Evolutionary conservation across 164 flowering plant species (phyloP).

Genomic region (Cinnamomum chago): DNA sequence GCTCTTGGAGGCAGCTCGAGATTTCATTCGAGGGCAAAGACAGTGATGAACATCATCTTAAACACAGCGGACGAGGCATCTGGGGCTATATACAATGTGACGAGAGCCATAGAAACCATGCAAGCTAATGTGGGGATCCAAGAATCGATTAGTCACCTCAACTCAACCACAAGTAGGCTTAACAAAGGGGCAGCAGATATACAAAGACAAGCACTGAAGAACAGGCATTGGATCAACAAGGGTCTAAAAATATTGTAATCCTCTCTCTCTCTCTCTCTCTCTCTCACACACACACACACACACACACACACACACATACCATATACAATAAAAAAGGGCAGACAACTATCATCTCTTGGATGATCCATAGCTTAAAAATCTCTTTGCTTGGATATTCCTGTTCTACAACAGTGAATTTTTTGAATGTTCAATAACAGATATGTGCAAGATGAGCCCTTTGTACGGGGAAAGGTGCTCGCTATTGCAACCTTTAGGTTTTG

Average conservation of each 20-base stretch:
- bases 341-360: background rate
- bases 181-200: slow-evolving; percentile 53
- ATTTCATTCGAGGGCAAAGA: slow-evolving; percentile 60
- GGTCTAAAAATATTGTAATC: slow-evolving; percentile 58
- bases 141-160: slow-evolving; percentile 38
- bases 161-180: slow-evolving; percentile 46
- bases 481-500: too few species aligned
- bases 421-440: too few species aligned
- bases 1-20: slow-evolving; percentile 65
- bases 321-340: background rate
- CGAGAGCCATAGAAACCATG: slow-evolving; percentile 64
- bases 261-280: slow-evolving; percentile 9
- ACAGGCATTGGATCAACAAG: slow-evolving; percentile 46
- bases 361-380: background rate
- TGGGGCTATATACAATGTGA: slow-evolving; percentile 50
- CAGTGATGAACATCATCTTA: slow-evolving; percentile 50
- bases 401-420: background rate
- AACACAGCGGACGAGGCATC: slow-evolving; percentile 74
- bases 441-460: too few species aligned
- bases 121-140: slow-evolving; percentile 27
- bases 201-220: slow-evolving; percentile 48
- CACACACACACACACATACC: slow-evolving; percentile 13
- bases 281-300: slow-evolving; percentile 14
- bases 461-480: too few species aligned
- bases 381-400: background rate